Evolutionary conservation across 2,329 filamentous ascomycete genomes (phyloP).

Genomic region (Verticillium klebahnii): DNA sequence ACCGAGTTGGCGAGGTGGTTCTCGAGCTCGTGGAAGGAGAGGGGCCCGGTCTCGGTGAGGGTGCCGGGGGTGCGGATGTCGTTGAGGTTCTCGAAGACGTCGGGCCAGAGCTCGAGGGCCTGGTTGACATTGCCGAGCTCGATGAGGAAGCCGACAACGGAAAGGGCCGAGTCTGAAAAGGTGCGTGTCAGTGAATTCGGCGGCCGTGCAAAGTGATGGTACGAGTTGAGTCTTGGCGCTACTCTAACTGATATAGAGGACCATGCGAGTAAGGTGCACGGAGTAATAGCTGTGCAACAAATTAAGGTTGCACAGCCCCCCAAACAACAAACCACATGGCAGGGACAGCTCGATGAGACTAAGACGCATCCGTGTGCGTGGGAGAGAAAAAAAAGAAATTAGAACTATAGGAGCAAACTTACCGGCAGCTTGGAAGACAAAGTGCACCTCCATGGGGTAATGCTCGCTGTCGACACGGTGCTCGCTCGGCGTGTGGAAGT

Average conservation of each 20-base stretch:
- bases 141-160: constrained; percentile 33
- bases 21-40: constrained; percentile 38
- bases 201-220: background rate
- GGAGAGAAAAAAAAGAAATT: background rate
- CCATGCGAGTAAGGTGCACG: background rate
- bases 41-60: constrained; percentile 24
- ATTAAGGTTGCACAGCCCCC: background rate
- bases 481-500: constrained; percentile 58
- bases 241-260: background rate
- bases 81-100: constrained; percentile 31
- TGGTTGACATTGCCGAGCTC: constrained; percentile 19
- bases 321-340: background rate
- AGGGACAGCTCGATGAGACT: background rate
- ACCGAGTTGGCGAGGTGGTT: constrained; percentile 27
- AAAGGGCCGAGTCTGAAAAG: constrained; percentile 20
- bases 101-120: constrained; percentile 24
- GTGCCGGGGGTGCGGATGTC: constrained; percentile 34
- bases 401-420: background rate
- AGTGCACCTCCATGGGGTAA: constrained; percentile 35
- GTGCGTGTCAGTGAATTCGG: background rate
- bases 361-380: background rate
- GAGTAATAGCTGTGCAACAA: background rate
- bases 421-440: constrained; percentile 31
- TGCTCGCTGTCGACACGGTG: constrained; percentile 43
- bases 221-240: background rate